These are phyloP conservation scores for Penicillium cinerascens DNA, from an alignment of 495 filamentous ascomycete species.

Conservation along the genomic window DNA sequence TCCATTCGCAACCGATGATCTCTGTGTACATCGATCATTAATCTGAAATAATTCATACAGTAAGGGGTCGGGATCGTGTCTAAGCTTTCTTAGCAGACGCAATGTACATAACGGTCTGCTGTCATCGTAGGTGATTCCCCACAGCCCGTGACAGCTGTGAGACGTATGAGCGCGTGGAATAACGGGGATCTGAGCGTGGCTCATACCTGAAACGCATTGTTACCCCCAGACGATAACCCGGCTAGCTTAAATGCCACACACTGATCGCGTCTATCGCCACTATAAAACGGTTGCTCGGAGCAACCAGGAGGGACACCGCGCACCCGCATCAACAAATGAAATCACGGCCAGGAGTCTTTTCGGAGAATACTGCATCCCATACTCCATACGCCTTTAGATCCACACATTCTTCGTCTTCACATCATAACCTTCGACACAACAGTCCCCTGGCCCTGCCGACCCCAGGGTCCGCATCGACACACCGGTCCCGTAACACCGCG, in stretches of 20 bases:
- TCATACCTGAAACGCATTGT: constrained; percentile 7
- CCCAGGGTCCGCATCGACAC: constrained; percentile 23
- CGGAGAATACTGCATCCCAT: constrained; percentile 32
- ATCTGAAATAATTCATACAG: background rate
- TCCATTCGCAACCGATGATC: background rate
- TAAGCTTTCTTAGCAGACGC: background rate
- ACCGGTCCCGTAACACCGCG: constrained; percentile 17
- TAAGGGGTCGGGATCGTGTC: background rate
- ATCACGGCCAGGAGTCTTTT: constrained; percentile 21
- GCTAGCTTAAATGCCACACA: constrained; percentile 8
- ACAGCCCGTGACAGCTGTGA: background rate
- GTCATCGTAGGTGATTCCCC: background rate
- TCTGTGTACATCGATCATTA: background rate
- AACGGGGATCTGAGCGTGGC: background rate
- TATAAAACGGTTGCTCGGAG: constrained; percentile 31
- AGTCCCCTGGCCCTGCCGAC: constrained; percentile 14
- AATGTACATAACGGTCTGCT: background rate
- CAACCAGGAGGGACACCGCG: constrained; percentile 34
- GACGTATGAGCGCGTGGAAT: constrained; percentile 1
- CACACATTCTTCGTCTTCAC: constrained; percentile 25
- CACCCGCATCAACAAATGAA: constrained; percentile 37
- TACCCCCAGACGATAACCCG: background rate
- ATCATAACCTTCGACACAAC: constrained; percentile 23
- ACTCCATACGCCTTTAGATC: constrained; percentile 28
- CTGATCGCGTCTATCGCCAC: constrained; percentile 6